Percentiles rank a stretch among this genome's conserved stretches.
Evolutionary conservation across 495 filamentous ascomycete genomes (phyloP).

Genomic region (Rostrohypoxylon terebratum): DNA sequence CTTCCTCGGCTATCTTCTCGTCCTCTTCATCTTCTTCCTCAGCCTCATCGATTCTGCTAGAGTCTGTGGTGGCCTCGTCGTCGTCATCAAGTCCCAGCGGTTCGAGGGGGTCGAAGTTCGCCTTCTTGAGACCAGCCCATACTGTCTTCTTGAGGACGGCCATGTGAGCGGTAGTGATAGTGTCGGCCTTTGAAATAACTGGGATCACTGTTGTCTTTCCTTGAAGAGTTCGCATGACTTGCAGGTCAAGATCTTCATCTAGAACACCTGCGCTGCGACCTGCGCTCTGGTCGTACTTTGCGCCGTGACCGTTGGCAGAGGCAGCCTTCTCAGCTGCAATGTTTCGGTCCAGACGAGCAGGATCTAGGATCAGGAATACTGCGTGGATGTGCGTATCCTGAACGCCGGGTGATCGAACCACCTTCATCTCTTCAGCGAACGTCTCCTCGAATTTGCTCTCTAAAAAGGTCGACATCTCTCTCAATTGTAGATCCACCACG

Average conservation of each 20-base stretch:
- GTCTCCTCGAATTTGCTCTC: conserved; percentile 99
- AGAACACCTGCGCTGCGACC: conserved; percentile 72
- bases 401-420: conserved; percentile 89
- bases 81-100: conserved; percentile 84
- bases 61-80: conserved; percentile 64
- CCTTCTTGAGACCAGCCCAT: conserved; percentile 84
- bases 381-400: conserved; percentile 98
- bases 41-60: conserved; percentile 69
- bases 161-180: conserved; percentile 94
- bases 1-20: conserved; percentile 45
- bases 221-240: conserved; percentile 86
- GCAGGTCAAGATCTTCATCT: conserved; percentile 90
- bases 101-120: conserved; percentile 89
- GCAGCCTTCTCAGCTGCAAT: conserved; percentile 73
- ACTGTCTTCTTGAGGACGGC: conserved; percentile 89
- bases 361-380: conserved; percentile 92
- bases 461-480: conserved; percentile 89
- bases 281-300: conserved; percentile 59
- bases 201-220: conserved; percentile 97
- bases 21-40: conserved; percentile 67
- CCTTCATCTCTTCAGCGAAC: conserved; percentile 97
- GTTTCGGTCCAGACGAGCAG: conserved; percentile 84
- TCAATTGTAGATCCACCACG: conserved; percentile 91
- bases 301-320: conserved; percentile 63
- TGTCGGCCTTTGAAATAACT: conserved; percentile 97